phyloP scores from a whole-genome alignment of 1,284 basidiomycete genomes.

The Peniophora sp. region DNA sequence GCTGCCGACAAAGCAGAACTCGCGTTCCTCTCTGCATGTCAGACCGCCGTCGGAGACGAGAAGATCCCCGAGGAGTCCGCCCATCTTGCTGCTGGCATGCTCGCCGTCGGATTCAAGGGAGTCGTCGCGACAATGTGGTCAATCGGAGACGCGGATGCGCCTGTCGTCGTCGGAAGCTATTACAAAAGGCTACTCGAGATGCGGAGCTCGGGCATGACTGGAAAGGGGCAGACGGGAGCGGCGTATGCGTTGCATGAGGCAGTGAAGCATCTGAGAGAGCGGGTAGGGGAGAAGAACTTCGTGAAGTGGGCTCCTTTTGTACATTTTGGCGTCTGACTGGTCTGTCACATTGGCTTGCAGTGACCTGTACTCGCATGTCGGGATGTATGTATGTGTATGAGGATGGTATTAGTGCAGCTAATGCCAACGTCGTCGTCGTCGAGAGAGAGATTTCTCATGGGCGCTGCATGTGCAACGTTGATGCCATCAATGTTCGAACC shows the following conservation, averaged over 20 bases:
- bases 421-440: too few species aligned
- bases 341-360: too few species aligned
- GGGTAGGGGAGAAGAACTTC: not conserved
- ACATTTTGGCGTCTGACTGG: constrained; percentile 18
- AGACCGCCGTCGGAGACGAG: constrained; percentile 15
- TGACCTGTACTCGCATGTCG: too few species aligned
- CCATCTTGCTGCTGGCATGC: constrained; percentile 19
- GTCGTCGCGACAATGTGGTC: constrained; percentile 19
- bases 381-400: too few species aligned
- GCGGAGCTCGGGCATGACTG: not conserved
- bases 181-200: constrained; percentile 1
- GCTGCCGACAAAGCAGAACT: too few species aligned
- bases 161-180: constrained; percentile 8
- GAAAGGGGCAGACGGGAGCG: not conserved
- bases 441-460: too few species aligned
- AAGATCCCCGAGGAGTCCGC: constrained; percentile 13
- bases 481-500: too few species aligned
- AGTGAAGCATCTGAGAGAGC: not conserved
- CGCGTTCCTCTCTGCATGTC: too few species aligned
- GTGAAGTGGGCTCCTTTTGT: constrained; percentile 3
- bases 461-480: too few species aligned
- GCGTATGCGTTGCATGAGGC: constrained; percentile 1
- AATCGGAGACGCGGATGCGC: constrained; percentile 9
- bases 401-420: too few species aligned
- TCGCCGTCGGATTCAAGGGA: constrained; percentile 13